phyloP scores from a whole-genome alignment of 257 asterid species.

The Solanum chmielewskii region DNA sequence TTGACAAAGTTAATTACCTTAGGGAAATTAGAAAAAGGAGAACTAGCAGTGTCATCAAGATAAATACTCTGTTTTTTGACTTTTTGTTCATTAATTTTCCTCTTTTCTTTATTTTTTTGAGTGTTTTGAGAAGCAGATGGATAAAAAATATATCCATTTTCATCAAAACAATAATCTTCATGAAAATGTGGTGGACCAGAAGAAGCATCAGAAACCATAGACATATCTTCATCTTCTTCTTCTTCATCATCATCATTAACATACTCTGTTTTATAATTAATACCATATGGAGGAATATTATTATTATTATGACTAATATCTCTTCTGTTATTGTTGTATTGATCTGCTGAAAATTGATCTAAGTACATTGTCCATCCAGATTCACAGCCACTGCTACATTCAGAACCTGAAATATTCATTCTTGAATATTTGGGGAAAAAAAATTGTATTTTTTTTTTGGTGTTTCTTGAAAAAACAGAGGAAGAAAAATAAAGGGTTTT shows the following conservation, averaged over 20 bases:
- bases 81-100: slow-evolving; percentile 10
- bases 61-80: slow-evolving; percentile 17
- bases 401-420: slow-evolving; percentile 62
- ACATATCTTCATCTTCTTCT: slow-evolving; percentile 41
- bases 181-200: slow-evolving; percentile 72
- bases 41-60: slow-evolving; percentile 95
- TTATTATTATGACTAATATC: background rate
- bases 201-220: slow-evolving; percentile 95
- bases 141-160: slow-evolving; percentile 1
- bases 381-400: slow-evolving; percentile 71
- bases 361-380: slow-evolving; percentile 93
- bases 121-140: slow-evolving; percentile 3
- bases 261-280: background rate
- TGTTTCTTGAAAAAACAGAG: background rate
- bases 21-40: slow-evolving; percentile 39
- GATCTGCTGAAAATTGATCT: slow-evolving; percentile 43
- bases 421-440: background rate
- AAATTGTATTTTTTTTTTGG: background rate
- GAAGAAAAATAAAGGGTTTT: background rate
- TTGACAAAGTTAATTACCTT: slow-evolving; percentile 23
- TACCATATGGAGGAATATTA: background rate
- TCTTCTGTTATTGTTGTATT: slow-evolving; percentile 12
- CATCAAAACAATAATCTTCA: slow-evolving; percentile 11
- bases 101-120: slow-evolving; percentile 11
- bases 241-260: slow-evolving; percentile 8